Evolutionary conservation across 805 yeast species (phyloP).

Genomic region (Yarrowia phangngaensis): DNA sequence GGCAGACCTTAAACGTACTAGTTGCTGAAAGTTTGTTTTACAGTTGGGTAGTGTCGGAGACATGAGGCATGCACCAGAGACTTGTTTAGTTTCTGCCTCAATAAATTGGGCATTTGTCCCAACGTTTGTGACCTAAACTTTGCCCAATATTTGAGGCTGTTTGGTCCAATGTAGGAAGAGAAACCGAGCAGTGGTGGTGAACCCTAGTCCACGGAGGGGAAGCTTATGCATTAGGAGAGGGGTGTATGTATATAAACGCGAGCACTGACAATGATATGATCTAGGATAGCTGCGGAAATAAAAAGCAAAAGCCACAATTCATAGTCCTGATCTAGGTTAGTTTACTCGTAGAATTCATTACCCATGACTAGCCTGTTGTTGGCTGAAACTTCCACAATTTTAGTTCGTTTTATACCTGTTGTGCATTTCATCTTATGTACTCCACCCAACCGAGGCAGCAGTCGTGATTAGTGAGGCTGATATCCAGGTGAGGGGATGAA

Average conservation of each 20-base stretch:
- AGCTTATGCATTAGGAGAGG: neutral
- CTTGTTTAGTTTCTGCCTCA: too few relatives aligned
- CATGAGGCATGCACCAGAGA: neutral
- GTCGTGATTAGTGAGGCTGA: too few relatives aligned
- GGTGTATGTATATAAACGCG: neutral
- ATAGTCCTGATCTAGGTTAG: neutral
- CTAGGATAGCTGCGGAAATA: neutral
- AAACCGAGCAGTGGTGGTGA: slow-evolving; percentile 23
- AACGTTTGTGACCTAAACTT: slow-evolving; percentile 12
- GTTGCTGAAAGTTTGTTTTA: slow-evolving; percentile 8
- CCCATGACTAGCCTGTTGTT: too few relatives aligned
- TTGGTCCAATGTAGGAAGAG: slow-evolving; percentile 25
- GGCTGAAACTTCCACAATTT: too few relatives aligned
- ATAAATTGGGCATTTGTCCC: slow-evolving; percentile 15
- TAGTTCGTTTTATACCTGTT: slow-evolving; percentile 12
- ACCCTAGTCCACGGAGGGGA: slow-evolving; percentile 27
- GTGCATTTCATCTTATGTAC: slow-evolving; percentile 26
- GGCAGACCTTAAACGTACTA: too few relatives aligned
- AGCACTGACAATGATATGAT: too few relatives aligned
- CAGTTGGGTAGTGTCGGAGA: slow-evolving; percentile 14
- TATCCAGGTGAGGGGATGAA: too few relatives aligned
- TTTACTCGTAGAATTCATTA: too few relatives aligned
- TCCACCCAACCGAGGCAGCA: slow-evolving; percentile 25
- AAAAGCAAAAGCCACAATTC: neutral
- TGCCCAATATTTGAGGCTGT: too few relatives aligned